These are phyloP conservation scores for Gossypium stocksii DNA, from an alignment of 345 rosid genomes.

Conservation along the genomic window DNA sequence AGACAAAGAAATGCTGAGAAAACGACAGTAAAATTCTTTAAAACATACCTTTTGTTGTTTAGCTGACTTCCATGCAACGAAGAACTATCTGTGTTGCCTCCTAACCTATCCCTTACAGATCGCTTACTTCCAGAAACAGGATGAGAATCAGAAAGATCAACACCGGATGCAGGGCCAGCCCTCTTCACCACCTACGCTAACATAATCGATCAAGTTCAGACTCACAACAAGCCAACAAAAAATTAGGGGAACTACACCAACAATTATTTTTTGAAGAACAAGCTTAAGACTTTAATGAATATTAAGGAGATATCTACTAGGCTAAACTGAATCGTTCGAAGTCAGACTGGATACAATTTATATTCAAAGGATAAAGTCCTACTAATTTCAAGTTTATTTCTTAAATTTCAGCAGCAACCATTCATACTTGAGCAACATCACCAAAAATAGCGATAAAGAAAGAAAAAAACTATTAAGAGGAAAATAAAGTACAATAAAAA, in stretches of 20 bases:
- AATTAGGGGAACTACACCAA: background rate
- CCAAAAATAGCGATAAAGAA: background rate
- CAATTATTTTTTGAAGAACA: background rate
- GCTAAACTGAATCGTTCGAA: background rate
- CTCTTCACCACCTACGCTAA: conserved; percentile 74
- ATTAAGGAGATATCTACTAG: background rate
- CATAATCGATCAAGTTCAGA: conserved; percentile 3
- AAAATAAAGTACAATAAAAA: background rate
- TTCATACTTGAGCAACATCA: background rate
- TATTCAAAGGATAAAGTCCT: background rate
- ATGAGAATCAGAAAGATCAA: conserved; percentile 28
- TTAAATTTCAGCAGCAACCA: conserved; percentile 13
- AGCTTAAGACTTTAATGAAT: background rate
- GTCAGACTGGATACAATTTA: background rate
- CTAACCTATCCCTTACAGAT: conserved; percentile 81
- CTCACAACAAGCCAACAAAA: background rate
- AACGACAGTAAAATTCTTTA: conserved; percentile 4
- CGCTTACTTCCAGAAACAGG: conserved; percentile 63
- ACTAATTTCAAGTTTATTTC: background rate
- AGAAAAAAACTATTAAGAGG: background rate
- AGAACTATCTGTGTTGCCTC: conserved; percentile 45
- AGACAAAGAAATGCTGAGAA: background rate
- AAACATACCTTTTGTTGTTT: conserved; percentile 56
- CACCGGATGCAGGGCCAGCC: conserved; percentile 39
- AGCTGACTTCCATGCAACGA: conserved; percentile 27